phyloP scores from a whole-genome alignment of 208 protist genomes.

The Leishmania tropica region DNA sequence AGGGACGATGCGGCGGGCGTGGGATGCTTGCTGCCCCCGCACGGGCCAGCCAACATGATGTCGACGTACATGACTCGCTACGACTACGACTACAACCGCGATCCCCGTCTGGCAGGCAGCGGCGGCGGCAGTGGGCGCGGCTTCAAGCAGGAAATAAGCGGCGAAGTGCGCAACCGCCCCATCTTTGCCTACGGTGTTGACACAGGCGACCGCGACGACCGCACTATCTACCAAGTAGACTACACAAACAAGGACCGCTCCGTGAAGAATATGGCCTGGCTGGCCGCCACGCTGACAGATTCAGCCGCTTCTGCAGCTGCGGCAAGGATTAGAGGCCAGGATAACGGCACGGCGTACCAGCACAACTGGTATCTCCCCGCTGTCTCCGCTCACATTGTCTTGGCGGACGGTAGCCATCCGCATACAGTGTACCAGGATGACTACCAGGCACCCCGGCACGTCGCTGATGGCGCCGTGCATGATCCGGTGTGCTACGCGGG shows the following conservation, averaged over 20 bases:
- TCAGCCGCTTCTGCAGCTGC: constrained; percentile 2
- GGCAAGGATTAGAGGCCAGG: not conserved
- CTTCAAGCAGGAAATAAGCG: constrained; percentile 46
- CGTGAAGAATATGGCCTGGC: constrained; percentile 25
- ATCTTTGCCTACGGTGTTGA: constrained; percentile 52
- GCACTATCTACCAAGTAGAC: constrained; percentile 62
- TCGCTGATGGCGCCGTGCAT: not conserved
- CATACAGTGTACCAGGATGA: constrained; percentile 69
- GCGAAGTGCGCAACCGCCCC: constrained; percentile 75
- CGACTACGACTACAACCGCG: constrained; percentile 89
- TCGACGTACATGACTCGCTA: constrained; percentile 84
- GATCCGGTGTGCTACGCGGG: constrained; percentile 57
- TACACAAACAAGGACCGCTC: constrained; percentile 46
- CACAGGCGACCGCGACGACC: constrained; percentile 27
- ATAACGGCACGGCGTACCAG: constrained; percentile 27
- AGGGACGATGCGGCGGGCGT: constrained; percentile 1
- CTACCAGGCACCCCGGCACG: constrained; percentile 25
- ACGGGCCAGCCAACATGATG: constrained; percentile 74
- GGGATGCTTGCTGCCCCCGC: constrained; percentile 38
- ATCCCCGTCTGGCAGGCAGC: constrained; percentile 14
- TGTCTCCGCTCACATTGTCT: constrained; percentile 31
- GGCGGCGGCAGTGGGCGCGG: not conserved
- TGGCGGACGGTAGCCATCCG: constrained; percentile 48
- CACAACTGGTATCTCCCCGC: constrained; percentile 30
- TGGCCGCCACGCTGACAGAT: constrained; percentile 11